Evolutionary conservation across 2,329 filamentous ascomycete species (phyloP), one percentile per base, ranked within the genome.

Genomic region (Bipolaris gigantea): DNA sequence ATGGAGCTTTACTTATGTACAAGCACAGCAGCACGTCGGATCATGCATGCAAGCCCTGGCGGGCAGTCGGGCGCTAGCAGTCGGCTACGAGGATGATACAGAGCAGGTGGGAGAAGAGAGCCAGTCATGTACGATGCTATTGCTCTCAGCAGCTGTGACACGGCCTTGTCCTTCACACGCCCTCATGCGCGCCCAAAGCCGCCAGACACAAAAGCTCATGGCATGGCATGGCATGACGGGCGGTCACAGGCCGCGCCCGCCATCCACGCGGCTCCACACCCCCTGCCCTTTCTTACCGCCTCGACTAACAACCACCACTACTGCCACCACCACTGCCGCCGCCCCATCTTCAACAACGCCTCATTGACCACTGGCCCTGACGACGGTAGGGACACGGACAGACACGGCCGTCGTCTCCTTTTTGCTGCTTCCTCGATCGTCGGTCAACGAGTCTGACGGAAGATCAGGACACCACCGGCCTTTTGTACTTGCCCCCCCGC

Each of bases 1-100:
- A 55, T 55, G 53, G 53, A 55, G 53, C 50, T 56, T 41, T 56
- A 50, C 50, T 56, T 56, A 56, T 56, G 53, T 56, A 56, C 53
- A 32, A 50, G 53, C 38, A 53, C 49, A 56, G 43, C 49, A 51
- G 48, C 53, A 48, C 35, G 48, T 30, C 44, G 53, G 52, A 42
- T 55, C 42, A 42, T 55, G 53, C 53, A 56, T 56, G 53, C 49
- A 53, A 44, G 53, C 34, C 43, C 53, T 19, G 48, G 49, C 48
- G 43, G 53, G 39, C 38, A 44, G 49, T 52, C 53, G 49, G 53
- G 44, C 53, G 53, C 53, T 56, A 56, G 39, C 30, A 21, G 42
- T 40, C 36, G 30, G 48, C 53, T 51, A 55, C 49, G 43, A 48
- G 43, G 43, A 39, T 44, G 47, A 48, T 53, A 47, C 48, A 43